phyloP scores from a whole-genome alignment of 2,329 filamentous ascomycete species.

The Amauroascus niger region DNA sequence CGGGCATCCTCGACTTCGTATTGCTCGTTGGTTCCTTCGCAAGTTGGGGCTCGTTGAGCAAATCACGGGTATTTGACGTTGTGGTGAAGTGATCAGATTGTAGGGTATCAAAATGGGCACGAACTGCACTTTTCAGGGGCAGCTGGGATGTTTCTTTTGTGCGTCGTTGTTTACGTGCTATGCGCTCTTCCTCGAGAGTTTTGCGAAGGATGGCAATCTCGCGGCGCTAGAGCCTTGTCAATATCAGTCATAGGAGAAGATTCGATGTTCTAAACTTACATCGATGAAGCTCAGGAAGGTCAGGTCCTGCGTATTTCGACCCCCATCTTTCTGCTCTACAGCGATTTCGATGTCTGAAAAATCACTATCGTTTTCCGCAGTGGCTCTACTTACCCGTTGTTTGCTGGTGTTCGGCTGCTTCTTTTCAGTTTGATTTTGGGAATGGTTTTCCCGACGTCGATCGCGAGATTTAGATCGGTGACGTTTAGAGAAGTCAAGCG shows the following conservation, averaged over 20 bases:
- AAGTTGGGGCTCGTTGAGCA: conserved; percentile 24
- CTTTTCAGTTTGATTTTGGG: conserved; percentile 17
- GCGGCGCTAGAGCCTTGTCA: conserved; percentile 26
- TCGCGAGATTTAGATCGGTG: neutral
- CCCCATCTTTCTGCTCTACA: neutral
- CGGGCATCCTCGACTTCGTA: neutral
- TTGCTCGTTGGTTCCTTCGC: neutral
- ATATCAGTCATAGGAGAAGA: neutral
- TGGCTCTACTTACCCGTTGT: conserved; percentile 32
- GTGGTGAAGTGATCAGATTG: neutral
- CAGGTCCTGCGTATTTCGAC: conserved; percentile 25
- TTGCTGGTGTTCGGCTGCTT: conserved; percentile 33
- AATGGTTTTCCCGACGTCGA: neutral
- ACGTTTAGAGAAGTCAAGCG: conserved; percentile 9
- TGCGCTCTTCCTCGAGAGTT: conserved; percentile 46
- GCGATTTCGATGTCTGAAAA: conserved; percentile 22
- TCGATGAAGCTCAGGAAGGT: conserved; percentile 49
- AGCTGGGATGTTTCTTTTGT: neutral
- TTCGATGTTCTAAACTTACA: conserved; percentile 21
- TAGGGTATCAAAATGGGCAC: neutral
- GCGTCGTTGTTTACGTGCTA: conserved; percentile 33
- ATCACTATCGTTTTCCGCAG: conserved; percentile 28
- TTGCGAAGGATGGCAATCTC: conserved; percentile 47
- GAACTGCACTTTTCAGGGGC: neutral
- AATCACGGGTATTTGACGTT: conserved; percentile 30